Evolutionary conservation across 257 asterid species (phyloP).

Genomic region (Phtheirospermum japonicum): DNA sequence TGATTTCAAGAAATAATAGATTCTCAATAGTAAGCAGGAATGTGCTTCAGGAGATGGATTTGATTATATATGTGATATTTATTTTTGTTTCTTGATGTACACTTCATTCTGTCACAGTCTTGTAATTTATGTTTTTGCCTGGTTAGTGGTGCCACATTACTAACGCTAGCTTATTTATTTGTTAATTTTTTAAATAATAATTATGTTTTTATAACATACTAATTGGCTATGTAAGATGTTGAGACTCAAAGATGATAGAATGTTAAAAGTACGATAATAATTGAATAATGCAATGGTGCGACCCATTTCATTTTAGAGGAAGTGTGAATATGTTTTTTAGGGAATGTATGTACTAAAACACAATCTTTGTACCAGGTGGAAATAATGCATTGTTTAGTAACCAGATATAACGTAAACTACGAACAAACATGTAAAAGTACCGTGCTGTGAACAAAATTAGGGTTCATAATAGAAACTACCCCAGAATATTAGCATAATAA

Average conservation of each 20-base stretch:
- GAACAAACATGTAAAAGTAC: conserved; percentile 14
- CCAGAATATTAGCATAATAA: background rate
- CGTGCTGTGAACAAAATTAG: conserved; percentile 9
- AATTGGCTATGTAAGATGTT: background rate
- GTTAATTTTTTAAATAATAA: background rate
- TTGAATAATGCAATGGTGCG: background rate
- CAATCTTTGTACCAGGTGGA: background rate
- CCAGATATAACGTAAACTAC: no score
- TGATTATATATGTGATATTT: no score
- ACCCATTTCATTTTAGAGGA: background rate
- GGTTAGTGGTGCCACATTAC: background rate
- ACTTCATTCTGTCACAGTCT: background rate
- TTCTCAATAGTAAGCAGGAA: background rate
- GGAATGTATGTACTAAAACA: background rate
- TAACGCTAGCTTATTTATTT: background rate
- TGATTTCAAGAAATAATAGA: no score
- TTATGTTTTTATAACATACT: background rate
- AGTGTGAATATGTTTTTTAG: background rate
- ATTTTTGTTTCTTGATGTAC: background rate
- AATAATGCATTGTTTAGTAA: background rate
- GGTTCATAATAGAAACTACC: background rate
- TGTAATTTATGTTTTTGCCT: background rate
- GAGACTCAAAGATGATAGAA: background rate
- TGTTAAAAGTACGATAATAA: background rate
- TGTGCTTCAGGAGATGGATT: background rate